Evolutionary conservation across 1,284 basidiomycete species (phyloP).

Genomic region (Macrocybe sp.): DNA sequence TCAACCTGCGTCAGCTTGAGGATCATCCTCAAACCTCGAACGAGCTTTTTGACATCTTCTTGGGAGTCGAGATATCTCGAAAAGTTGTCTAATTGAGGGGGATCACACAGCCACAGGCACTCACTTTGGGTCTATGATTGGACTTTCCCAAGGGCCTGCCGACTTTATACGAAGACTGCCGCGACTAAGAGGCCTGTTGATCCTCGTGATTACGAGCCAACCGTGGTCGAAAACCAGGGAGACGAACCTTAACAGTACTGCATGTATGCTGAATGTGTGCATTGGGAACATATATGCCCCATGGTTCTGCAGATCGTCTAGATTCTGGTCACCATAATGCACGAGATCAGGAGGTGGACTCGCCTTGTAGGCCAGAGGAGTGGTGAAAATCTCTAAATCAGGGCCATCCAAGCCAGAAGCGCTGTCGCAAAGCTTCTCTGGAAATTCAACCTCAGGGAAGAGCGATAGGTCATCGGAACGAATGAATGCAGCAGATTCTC

Average conservation of each 20-base stretch:
- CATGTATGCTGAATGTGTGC: conserved; percentile 36
- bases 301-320: conserved; percentile 18
- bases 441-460: conserved; percentile 41
- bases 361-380: conserved; percentile 40
- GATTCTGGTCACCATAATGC: background rate
- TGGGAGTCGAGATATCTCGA: conserved; percentile 50
- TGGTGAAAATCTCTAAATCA: conserved; percentile 56
- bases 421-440: conserved; percentile 39
- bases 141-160: conserved; percentile 33
- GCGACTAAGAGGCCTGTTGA: conserved; percentile 31
- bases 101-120: conserved; percentile 4
- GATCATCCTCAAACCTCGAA: conserved; percentile 47
- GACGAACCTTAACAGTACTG: conserved; percentile 26
- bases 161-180: conserved; percentile 35
- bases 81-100: conserved; percentile 1
- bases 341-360: background rate
- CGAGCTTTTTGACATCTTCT: conserved; percentile 51
- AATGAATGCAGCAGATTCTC: conserved; percentile 54
- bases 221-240: background rate
- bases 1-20: conserved; percentile 44
- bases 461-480: conserved; percentile 48
- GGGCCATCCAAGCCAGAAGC: conserved; percentile 53
- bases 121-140: conserved; percentile 39
- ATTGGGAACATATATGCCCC: conserved; percentile 27
- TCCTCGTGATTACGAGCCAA: background rate